Base-by-base conservation (phyloP, 1,284 basidiomycete genomes). In the Apiotrichum mycotoxinovorans region DNA sequence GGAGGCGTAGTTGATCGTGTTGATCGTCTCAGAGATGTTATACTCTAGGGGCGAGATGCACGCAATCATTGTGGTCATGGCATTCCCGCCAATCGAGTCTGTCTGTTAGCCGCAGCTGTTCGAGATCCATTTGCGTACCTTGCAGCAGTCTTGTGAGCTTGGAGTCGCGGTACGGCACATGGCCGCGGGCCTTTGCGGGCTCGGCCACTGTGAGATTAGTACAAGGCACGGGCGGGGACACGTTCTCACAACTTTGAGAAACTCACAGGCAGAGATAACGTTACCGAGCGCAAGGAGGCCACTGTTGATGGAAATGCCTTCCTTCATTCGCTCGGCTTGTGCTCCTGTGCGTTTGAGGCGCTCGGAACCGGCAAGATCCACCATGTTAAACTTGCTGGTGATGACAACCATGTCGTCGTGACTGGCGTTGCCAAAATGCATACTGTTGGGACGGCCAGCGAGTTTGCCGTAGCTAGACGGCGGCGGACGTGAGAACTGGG, bases 1-100 rank as follows among this genome's bases (percentile, higher is more conserved):
- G 65, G 97, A 95, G 38, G 96, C 96, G 72, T 98, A 99, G 77
- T 98, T 97, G 69, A 99, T 84, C 9, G 95, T 99, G 75, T 96
- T 97, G 66, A 97, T 82, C 0, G 96, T 98, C 78, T 99, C 95
- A 63, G 83, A 86, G 5, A 89, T 84, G 76, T 99, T 99, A 84
- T 86, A 95, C 77, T 98, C 96, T 37, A 77, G 73, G 9, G 94
- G 89, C 63, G 92, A 95, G 60, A 98, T 88, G 76, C 96, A 98
- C 12, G 95, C 95, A 65, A 98, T 93, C 96, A 98, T 98, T 63
- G 97, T 86, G 3, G 96, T 98, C 70, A 96, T 89, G 1, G 95
- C 89, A 75, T 98, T 98, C 38, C 95, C 95, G 47, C 95, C 95
- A n/a, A 98, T 85, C 15, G 94, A 98, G 76, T 98, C 94, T 61